Evolutionary conservation across 2,329 filamentous ascomycete species (phyloP).

Genomic region (Aspergillus versicolor): DNA sequence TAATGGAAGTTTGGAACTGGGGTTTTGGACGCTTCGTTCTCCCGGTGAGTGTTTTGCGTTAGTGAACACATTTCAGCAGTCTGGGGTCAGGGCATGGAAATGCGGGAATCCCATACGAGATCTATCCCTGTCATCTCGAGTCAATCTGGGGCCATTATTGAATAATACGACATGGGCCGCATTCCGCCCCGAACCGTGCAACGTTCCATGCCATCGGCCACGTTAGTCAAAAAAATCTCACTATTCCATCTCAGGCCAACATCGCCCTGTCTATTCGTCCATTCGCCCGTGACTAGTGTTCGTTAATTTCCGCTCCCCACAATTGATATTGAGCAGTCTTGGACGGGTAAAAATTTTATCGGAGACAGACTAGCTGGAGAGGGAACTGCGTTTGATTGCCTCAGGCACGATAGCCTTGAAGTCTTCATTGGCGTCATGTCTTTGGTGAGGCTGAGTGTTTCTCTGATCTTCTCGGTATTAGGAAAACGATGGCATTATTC

Average conservation of each 20-base stretch:
- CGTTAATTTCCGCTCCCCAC: neutral
- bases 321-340: neutral
- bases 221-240: neutral
- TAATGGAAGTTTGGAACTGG: no score
- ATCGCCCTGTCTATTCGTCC: neutral
- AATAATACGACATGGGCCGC: neutral
- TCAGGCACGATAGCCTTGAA: neutral
- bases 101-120: neutral
- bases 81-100: neutral
- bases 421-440: neutral
- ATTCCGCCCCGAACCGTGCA: neutral
- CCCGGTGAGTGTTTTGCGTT: no score
- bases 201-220: no score
- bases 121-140: neutral
- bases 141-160: neutral
- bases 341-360: neutral
- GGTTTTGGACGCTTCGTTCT: no score
- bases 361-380: neutral
- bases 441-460: neutral
- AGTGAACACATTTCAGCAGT: no score
- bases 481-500: neutral
- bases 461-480: neutral
- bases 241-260: no score
- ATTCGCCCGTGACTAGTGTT: neutral
- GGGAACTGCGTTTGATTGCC: neutral